These are phyloP conservation scores for Metschnikowia kofuensis DNA, from an alignment of 805 yeast species.

Conservation along the genomic window DNA sequence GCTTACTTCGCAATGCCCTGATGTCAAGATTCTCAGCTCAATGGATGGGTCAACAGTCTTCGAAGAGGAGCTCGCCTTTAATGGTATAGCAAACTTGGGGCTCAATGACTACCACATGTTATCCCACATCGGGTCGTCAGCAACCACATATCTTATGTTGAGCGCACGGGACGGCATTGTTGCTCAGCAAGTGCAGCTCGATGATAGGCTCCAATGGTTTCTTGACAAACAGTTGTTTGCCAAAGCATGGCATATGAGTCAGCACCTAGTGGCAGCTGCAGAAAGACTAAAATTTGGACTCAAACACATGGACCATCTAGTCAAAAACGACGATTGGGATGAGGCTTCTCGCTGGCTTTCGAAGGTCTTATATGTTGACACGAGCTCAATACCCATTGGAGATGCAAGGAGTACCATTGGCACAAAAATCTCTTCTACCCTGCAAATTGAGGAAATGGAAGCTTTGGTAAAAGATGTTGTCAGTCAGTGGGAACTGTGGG, in stretches of 20 bases:
- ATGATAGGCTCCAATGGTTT: constrained; percentile 76
- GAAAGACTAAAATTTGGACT: constrained; percentile 62
- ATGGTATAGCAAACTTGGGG: constrained; percentile 53
- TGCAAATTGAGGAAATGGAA: constrained; percentile 16
- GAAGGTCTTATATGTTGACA: constrained; percentile 19
- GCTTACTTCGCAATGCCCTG: constrained; percentile 54
- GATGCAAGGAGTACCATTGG: constrained; percentile 33
- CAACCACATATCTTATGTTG: constrained; percentile 58
- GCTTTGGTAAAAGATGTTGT: constrained; percentile 24
- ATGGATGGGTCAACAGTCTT: constrained; percentile 67
- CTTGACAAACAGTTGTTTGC: constrained; percentile 48
- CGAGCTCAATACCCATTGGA: constrained; percentile 23
- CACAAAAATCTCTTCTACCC: constrained; percentile 11
- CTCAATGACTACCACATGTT: constrained; percentile 78
- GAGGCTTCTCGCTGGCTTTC: constrained; percentile 51
- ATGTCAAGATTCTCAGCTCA: constrained; percentile 65
- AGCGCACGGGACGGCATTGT: constrained; percentile 81
- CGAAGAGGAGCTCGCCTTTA: constrained; percentile 73
- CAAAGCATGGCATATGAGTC: constrained; percentile 80
- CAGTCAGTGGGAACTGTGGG: constrained; percentile 64
- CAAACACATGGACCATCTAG: constrained; percentile 45
- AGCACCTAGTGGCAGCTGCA: constrained; percentile 46
- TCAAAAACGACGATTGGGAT: constrained; percentile 49
- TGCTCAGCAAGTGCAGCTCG: constrained; percentile 65
- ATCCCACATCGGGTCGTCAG: constrained; percentile 41